Percentiles rank a stretch among this genome's conserved stretches.
Evolutionary conservation across 1,139 yeast species (phyloP).

Genomic region (Yamadazyma pseudoaaseri): DNA sequence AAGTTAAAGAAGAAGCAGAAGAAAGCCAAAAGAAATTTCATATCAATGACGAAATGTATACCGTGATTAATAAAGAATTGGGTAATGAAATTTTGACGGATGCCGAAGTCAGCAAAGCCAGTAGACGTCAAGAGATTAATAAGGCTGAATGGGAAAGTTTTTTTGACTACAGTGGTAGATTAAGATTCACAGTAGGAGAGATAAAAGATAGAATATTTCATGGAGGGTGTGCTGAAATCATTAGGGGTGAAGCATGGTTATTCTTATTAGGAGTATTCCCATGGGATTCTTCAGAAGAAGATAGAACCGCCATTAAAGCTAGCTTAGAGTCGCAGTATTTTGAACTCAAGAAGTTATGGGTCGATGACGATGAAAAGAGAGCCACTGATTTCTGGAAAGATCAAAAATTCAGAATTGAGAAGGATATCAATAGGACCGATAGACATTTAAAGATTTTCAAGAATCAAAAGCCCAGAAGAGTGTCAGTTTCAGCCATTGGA

Average conservation of each 20-base stretch:
- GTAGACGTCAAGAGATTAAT: conserved; percentile 65
- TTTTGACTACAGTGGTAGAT: conserved; percentile 76
- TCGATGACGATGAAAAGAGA: conserved; percentile 54
- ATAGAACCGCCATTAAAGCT: conserved; percentile 56
- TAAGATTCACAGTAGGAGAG: conserved; percentile 70
- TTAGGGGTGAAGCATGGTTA: conserved; percentile 80
- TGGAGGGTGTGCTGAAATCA: conserved; percentile 68
- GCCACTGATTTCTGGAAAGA: conserved; percentile 79
- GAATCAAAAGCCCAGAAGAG: conserved; percentile 29
- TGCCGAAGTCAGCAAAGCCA: conserved; percentile 57
- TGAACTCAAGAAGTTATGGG: conserved; percentile 67
- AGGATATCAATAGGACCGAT: conserved; percentile 92
- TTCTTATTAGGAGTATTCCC: conserved; percentile 81
- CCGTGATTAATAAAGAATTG: conserved; percentile 63
- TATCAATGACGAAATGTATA: conserved; percentile 60
- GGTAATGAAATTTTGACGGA: conserved; percentile 62
- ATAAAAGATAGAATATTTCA: conserved; percentile 83
- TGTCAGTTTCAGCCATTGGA: conserved; percentile 17
- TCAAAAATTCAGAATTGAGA: conserved; percentile 85
- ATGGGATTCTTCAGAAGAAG: conserved; percentile 79
- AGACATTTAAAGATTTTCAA: conserved; percentile 64
- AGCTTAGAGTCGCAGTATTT: conserved; percentile 65
- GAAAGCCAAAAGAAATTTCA: conserved; percentile 59
- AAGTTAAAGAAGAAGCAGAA: conserved; percentile 91
- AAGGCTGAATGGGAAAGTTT: conserved; percentile 81